Evolutionary conservation across 192 early-diverging fungal genomes (phyloP).

Genomic region (Lobosporangium transversale): DNA sequence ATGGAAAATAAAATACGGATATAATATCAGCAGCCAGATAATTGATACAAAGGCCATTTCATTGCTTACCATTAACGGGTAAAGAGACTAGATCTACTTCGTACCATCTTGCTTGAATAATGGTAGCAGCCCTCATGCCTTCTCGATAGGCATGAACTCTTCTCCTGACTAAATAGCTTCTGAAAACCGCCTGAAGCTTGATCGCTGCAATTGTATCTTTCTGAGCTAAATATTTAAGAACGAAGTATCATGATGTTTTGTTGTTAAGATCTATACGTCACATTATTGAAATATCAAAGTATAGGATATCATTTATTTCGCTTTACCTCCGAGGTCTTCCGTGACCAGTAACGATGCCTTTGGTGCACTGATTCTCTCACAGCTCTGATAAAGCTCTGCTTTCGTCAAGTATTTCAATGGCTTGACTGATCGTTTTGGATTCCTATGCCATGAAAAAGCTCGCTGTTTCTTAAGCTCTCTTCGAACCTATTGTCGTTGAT

Average conservation of each 20-base stretch:
- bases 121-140: slow-evolving; percentile 42
- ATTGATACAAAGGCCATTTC: too few species aligned
- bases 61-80: too few species aligned
- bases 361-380: slow-evolving; percentile 42
- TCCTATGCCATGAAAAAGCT: slow-evolving; percentile 49
- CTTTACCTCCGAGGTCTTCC: slow-evolving; percentile 38
- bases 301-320: neutral
- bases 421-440: slow-evolving; percentile 24
- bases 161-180: slow-evolving; percentile 27
- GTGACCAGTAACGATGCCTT: slow-evolving; percentile 39
- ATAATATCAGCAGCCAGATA: too few species aligned
- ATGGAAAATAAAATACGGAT: neutral
- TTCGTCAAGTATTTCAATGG: slow-evolving; percentile 38
- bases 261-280: neutral
- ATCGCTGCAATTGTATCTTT: slow-evolving; percentile 37
- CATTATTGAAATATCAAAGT: neutral
- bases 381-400: slow-evolving; percentile 39
- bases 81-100: too few species aligned
- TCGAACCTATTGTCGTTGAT: slow-evolving; percentile 21
- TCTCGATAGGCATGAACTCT: slow-evolving; percentile 31
- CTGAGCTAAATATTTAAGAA: slow-evolving; percentile 16
- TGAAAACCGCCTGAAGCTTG: slow-evolving; percentile 42
- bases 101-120: slow-evolving; percentile 45
- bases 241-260: neutral
- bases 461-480: slow-evolving; percentile 42